Conservation (phyloP, 345 rosid species). For the Eucalyptus sp. region DNA sequence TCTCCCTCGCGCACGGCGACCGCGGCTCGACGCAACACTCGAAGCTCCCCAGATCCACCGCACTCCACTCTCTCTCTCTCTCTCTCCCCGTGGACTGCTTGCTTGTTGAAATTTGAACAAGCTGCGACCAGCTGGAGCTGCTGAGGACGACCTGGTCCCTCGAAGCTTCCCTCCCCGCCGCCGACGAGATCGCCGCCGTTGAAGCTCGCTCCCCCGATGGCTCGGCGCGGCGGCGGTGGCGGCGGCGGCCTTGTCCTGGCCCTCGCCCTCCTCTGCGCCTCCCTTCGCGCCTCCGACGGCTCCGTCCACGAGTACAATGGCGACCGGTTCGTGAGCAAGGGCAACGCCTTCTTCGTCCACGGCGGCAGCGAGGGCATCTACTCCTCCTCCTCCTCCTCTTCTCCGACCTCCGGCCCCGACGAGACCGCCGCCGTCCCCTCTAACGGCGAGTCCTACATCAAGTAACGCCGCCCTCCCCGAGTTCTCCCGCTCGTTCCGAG, state of each 20-base stretch:
- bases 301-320: conserved; percentile 82
- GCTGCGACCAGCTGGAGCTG: background rate
- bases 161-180: background rate
- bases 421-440: background rate
- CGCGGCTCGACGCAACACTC: background rate
- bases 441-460: conserved; percentile 2
- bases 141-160: background rate
- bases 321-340: conserved; percentile 65
- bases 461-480: background rate
- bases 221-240: background rate
- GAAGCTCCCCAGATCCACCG: background rate
- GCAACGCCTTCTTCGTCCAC: conserved; percentile 87
- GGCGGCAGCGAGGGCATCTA: conserved; percentile 97
- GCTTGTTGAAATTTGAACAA: background rate
- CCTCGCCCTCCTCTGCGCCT: conserved; percentile 3
- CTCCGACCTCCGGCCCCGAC: background rate
- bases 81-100: background rate
- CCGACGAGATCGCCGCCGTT: background rate
- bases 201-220: background rate
- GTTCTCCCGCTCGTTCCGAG: background rate
- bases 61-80: background rate
- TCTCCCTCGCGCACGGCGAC: background rate
- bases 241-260: background rate
- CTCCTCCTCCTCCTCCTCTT: conserved; percentile 14
- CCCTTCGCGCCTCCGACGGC: conserved; percentile 20